Evolutionary conservation across 1,284 basidiomycete species (phyloP).

Genomic region (Somion occarium): DNA sequence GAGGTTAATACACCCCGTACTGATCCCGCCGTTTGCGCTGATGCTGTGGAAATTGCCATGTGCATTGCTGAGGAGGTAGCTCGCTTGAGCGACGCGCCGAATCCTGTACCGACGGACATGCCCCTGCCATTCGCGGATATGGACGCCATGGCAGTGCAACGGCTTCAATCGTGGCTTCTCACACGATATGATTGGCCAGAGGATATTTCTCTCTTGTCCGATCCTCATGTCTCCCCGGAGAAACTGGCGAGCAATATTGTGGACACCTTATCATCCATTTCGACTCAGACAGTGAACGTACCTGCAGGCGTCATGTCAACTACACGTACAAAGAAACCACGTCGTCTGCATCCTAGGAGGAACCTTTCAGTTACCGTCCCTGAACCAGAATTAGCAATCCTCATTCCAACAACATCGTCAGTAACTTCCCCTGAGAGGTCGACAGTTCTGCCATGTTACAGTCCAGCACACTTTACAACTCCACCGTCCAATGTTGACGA

Average conservation of each 20-base stretch:
- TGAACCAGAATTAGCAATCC: not conserved
- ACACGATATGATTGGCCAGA: slow-evolving; percentile 2
- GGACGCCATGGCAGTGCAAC: not conserved
- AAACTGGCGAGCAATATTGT: slow-evolving; percentile 5
- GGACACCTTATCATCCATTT: not conserved
- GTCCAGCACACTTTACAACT: not conserved
- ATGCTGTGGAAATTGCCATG: slow-evolving; percentile 13
- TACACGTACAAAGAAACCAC: too few species aligned
- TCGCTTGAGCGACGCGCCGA: slow-evolving; percentile 9
- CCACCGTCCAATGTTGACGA: not conserved
- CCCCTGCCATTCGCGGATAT: slow-evolving; percentile 7
- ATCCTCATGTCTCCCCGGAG: not conserved
- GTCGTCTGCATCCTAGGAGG: not conserved
- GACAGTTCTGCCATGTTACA: not conserved
- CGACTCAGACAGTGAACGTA: not conserved
- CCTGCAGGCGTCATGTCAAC: not conserved
- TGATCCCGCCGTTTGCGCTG: not conserved
- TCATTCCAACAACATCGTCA: not conserved
- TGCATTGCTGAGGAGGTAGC: slow-evolving; percentile 13
- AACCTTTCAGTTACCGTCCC: not conserved
- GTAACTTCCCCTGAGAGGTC: not conserved
- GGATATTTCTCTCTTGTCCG: not conserved
- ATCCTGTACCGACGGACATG: slow-evolving; percentile 12
- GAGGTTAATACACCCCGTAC: not conserved
- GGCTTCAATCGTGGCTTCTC: not conserved